Conservation (phyloP, 495 filamentous ascomycete species). For the Aspergillus leporis region DNA sequence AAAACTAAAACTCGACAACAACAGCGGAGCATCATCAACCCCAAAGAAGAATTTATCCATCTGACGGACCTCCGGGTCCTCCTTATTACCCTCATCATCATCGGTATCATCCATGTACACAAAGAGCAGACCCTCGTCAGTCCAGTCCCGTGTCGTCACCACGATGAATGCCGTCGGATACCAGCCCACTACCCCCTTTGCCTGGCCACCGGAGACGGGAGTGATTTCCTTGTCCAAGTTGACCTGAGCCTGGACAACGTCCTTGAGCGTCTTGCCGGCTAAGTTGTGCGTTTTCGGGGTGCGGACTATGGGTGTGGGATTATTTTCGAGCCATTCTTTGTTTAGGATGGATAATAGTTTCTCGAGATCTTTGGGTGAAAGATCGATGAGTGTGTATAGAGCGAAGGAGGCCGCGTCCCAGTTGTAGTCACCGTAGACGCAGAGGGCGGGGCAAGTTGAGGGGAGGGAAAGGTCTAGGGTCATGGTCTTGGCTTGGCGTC, state of each 20-base stretch:
- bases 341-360: background rate
- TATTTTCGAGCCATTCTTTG: constrained; percentile 2
- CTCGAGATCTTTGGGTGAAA: background rate
- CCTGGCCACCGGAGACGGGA: background rate
- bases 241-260: constrained; percentile 4
- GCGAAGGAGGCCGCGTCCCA: constrained; percentile 11
- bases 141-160: constrained; percentile 3
- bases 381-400: constrained; percentile 5
- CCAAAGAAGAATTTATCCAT: constrained; percentile 3
- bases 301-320: background rate
- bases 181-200: background rate
- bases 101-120: constrained; percentile 5
- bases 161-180: constrained; percentile 10
- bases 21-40: background rate
- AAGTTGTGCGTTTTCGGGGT: constrained; percentile 4
- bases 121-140: constrained; percentile 7
- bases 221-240: constrained; percentile 7
- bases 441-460: constrained; percentile 5
- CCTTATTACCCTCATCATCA: background rate
- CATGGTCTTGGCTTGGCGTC: constrained; percentile 1
- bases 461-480: constrained; percentile 9
- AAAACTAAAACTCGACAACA: constrained; percentile 7
- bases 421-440: background rate
- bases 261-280: constrained; percentile 2
- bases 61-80: background rate